phyloP scores from a whole-genome alignment of 1,284 basidiomycete genomes.

The Volvariella volvacea region DNA sequence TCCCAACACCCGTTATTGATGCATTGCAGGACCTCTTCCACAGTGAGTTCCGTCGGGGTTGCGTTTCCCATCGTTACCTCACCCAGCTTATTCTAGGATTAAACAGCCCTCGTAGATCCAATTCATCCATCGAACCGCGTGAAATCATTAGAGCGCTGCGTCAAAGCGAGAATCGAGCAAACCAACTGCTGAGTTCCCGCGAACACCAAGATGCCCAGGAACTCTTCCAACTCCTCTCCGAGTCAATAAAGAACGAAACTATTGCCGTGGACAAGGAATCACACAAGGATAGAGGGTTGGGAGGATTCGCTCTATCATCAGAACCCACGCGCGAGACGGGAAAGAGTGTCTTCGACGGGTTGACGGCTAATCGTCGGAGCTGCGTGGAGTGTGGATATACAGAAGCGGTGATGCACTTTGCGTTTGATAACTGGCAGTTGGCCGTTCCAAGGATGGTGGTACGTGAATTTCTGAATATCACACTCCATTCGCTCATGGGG shows the following conservation, averaged over 20 bases:
- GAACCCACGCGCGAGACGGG: constrained; percentile 36
- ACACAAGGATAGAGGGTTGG: constrained; percentile 60
- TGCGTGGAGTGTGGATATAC: constrained; percentile 83
- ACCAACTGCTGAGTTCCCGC: constrained; percentile 71
- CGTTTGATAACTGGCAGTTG: constrained; percentile 78
- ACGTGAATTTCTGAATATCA: constrained; percentile 15
- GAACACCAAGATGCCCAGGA: constrained; percentile 97
- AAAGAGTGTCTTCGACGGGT: constrained; percentile 71
- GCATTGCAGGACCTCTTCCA: constrained; percentile 63
- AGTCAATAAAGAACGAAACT: constrained; percentile 80
- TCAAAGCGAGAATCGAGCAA: constrained; percentile 47
- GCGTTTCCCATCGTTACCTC: constrained; percentile 13
- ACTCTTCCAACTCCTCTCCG: constrained; percentile 86
- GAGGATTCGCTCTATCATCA: constrained; percentile 33
- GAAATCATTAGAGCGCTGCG: constrained; percentile 68
- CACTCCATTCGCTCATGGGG: constrained; percentile 10
- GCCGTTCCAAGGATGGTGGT: constrained; percentile 60
- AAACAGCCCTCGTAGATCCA: constrained; percentile 59
- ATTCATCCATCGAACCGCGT: constrained; percentile 60
- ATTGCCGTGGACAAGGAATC: constrained; percentile 58
- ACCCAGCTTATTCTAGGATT: constrained; percentile 39
- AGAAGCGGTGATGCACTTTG: constrained; percentile 83
- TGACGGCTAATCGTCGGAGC: constrained; percentile 77
- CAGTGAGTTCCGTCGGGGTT: constrained; percentile 33
- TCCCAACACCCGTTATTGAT: constrained; percentile 80